Evolutionary conservation across 768 basidiomycete species (phyloP).

Genomic region (Xerocomellus amylosporus): DNA sequence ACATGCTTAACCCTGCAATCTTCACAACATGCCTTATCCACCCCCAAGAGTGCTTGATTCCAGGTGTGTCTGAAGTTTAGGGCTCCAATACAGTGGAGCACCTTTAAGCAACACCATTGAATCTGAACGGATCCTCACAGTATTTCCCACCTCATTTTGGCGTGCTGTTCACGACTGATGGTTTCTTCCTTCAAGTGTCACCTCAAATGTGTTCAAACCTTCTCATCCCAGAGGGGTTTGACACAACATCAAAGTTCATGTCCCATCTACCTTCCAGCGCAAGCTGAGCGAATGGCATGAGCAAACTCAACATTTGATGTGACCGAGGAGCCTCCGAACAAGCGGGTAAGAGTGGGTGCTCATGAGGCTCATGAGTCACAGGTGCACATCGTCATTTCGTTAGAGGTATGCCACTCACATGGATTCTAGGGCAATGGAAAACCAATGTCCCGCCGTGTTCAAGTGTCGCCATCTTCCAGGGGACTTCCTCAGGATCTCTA

Average conservation of each 20-base stretch:
- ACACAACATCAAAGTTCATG: neutral
- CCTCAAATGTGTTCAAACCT: neutral
- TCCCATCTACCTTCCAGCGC: neutral
- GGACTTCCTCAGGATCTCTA: too few relatives aligned
- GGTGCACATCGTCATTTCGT: neutral
- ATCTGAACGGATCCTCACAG: too few relatives aligned
- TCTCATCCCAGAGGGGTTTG: neutral
- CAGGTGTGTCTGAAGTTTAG: too few relatives aligned
- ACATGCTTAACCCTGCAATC: too few relatives aligned
- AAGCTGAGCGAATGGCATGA: neutral
- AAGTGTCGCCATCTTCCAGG: too few relatives aligned
- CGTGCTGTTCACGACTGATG: too few relatives aligned
- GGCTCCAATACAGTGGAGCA: too few relatives aligned
- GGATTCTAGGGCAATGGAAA: neutral
- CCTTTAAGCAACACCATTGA: too few relatives aligned
- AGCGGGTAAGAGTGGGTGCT: neutral
- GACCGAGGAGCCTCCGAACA: neutral
- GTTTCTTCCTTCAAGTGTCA: neutral
- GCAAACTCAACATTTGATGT: neutral
- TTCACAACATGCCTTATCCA: too few relatives aligned
- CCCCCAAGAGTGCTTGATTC: too few relatives aligned
- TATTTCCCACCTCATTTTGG: too few relatives aligned
- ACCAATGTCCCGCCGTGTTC: too few relatives aligned
- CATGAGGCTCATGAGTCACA: neutral
- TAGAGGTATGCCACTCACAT: neutral